Evolutionary conservation across 2,329 filamentous ascomycete species (phyloP).

Genomic region (Akanthomyces dipterigenus): DNA sequence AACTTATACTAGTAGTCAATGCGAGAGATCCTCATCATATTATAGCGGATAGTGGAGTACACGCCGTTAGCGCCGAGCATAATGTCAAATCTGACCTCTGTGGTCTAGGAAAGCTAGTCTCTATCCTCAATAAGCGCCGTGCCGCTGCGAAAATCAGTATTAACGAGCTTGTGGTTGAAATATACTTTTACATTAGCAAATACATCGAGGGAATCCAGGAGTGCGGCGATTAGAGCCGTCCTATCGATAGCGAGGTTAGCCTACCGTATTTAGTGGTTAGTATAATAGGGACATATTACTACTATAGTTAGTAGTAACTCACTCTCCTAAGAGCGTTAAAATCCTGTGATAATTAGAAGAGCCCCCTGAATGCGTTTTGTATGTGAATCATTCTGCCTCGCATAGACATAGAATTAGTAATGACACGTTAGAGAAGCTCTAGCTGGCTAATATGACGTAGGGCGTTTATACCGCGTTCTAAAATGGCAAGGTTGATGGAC

Average conservation of each 20-base stretch:
- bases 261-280: conserved; percentile 33
- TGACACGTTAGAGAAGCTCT: conserved; percentile 64
- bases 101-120: conserved; percentile 30
- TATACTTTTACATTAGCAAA: conserved; percentile 85
- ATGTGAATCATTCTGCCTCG: conserved; percentile 94
- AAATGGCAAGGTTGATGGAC: conserved; percentile 93
- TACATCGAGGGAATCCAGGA: conserved; percentile 75
- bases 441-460: conserved; percentile 63
- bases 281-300: neutral
- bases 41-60: conserved; percentile 82
- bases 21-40: conserved; percentile 89
- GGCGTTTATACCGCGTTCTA: conserved; percentile 86
- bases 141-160: conserved; percentile 71
- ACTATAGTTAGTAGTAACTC: conserved; percentile 23
- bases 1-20: conserved; percentile 93
- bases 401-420: conserved; percentile 82
- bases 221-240: conserved; percentile 69
- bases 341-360: conserved; percentile 76
- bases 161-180: conserved; percentile 89
- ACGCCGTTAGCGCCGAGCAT: conserved; percentile 94
- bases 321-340: conserved; percentile 88
- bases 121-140: conserved; percentile 79
- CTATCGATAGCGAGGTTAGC: conserved; percentile 82
- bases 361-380: conserved; percentile 50
- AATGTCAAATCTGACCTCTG: conserved; percentile 82